Base-by-base conservation (phyloP, 2,329 filamentous ascomycete species). In the Cladobotryum protrusum region DNA sequence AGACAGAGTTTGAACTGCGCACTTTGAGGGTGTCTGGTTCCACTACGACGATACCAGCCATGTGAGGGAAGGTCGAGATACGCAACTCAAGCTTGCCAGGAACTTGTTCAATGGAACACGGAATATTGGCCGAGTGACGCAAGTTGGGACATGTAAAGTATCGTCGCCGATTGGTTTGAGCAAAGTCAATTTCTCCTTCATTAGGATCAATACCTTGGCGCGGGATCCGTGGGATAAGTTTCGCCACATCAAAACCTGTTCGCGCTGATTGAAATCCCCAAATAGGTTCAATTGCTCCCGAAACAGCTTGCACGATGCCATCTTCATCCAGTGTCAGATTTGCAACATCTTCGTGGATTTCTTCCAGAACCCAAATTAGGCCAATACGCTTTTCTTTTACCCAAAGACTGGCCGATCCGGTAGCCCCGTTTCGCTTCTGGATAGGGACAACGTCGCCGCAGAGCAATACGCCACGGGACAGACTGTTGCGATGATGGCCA, bases 381-480 rank as follows among this genome's bases (percentile, higher is more conserved):
- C 92, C 91, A 47, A 89, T 84, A 44, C 86, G 82, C 69, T 99
- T 99, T 68, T 99, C 93, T 72, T 99, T 99, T 3, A 99, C 93
- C 93, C 93, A 99, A 36, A 99, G 73, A 68, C 91, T 97, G 35
- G 93, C 93, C 51, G 93, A 91, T 2, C 93, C 93, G 4, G 86
- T 92, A 11, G 86, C 81, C 4, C 93, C 93, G 61, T 99, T 96
- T 53, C 93, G 83, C 69, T 97, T 99, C 65, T 91, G 87, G 52
- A 99, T 99, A 0, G 93, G 93, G 15, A 99, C 89, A n/a, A 99
- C 92, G 65, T 99, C 93, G 40, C 93, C 93, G 59, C 93, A 99
- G 1, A 99, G 77, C 47, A 99, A 69, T 20, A 99, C 93, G 3
- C 92, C 92, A 59, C 90, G 79, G 19, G 89, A 95, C 56, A 88